A percentile compares a stretch with the other conserved stretches of the same genome.
These are phyloP conservation scores for Stipa capillata DNA, from an alignment of 176 grass and related monocot species.

Conservation along the genomic window DNA sequence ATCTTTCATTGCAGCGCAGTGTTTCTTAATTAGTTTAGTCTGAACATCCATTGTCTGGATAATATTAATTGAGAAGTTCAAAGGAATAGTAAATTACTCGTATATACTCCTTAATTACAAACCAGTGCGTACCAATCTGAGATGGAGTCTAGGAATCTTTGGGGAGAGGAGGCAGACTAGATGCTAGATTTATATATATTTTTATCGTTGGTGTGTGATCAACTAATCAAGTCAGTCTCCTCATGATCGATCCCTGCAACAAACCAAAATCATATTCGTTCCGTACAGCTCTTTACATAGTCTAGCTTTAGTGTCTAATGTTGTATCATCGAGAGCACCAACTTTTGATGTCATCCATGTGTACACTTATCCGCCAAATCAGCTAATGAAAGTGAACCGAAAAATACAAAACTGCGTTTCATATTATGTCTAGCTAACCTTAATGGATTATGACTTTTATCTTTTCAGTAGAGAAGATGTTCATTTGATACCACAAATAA, in stretches of 20 bases:
- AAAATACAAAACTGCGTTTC: background rate
- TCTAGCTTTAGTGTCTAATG: background rate
- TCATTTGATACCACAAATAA: background rate
- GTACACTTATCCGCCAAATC: background rate
- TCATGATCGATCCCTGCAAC: slow-evolving; percentile 6
- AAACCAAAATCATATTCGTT: slow-evolving; percentile 20
- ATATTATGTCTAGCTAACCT: background rate
- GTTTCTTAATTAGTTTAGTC: too few species aligned
- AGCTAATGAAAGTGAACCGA: background rate
- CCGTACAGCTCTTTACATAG: slow-evolving; percentile 16
- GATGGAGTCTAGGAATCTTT: slow-evolving; percentile 43
- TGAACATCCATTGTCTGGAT: background rate
- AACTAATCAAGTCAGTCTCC: slow-evolving; percentile 16
- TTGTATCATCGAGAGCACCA: background rate
- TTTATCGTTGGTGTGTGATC: background rate
- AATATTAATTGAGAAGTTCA: too few species aligned
- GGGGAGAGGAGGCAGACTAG: slow-evolving; percentile 14
- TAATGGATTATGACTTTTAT: background rate
- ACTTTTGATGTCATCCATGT: slow-evolving; percentile 3
- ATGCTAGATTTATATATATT: slow-evolving; percentile 19
- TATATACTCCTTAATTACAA: background rate
- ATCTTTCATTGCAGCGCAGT: background rate
- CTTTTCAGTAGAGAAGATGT: background rate
- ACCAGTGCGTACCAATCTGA: background rate
- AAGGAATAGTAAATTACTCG: too few species aligned